Base-by-base conservation (phyloP, 441 rosid species). In the Geranium incanum region DNA sequence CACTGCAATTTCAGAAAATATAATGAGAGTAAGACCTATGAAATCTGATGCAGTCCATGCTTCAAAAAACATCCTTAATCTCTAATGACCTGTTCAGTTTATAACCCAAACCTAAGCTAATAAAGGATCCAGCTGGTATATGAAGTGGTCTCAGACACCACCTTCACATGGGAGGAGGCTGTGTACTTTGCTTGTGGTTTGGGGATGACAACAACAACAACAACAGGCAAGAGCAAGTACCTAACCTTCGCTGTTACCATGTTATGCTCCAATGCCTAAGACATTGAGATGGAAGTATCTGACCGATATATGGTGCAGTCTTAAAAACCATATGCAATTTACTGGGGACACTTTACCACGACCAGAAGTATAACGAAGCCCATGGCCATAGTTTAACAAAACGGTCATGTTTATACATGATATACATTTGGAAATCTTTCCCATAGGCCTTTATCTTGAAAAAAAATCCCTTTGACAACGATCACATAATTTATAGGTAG, bases 1-100 rank as follows among this genome's bases (percentile, higher is more conserved):
- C 69, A 93, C 97, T 93, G 86, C 79, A 81, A 66, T 72, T 71
- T 75, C 74, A 62, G 28, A 48, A 76, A 36, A 67, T 57, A 43
- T 21, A 7, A 41, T 13, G 38, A 68, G 62, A 0, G 5, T 4
- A 39, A 5, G 18, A 36, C 64, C 48, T 21, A 41, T 66, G 63
- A 66, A 52, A 55, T 55, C 23, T 4, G 62, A 55, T 55, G 8
- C 6, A 55, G 21, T n/a, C 8, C 62, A 55, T 55, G 52, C 52
- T 45, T 45, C 52, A 45, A 45, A 7, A 39, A 45, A 45, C 45
- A 13, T 15, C 62, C 23, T 55, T 55, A 55, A 55, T 55, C 60
- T 55, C n/a, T 3, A 21, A 15, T 16, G 62, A 55, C 62, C 62
- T 8, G 65, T 19, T 18, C 18, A 19, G 65, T 59, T 59, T 59